These are phyloP conservation scores for Sarocladiaceae sp. DNA, from an alignment of 2,329 filamentous ascomycete genomes.

Conservation along the genomic window DNA sequence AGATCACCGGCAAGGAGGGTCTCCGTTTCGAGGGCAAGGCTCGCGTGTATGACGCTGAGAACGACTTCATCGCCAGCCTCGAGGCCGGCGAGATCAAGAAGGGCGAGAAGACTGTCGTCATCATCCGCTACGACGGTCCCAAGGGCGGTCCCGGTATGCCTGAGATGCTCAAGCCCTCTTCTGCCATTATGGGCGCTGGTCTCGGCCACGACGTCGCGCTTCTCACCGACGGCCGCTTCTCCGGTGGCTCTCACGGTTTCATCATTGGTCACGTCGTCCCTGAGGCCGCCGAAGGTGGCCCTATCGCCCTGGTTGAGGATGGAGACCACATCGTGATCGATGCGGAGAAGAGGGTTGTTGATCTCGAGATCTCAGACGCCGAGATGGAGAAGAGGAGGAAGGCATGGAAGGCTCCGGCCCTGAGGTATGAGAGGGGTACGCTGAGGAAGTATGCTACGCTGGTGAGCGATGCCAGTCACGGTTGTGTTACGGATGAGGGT, in stretches of 20 bases:
- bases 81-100: constrained; percentile 55
- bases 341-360: constrained; percentile 72
- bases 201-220: constrained; percentile 74
- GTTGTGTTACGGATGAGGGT: constrained; percentile 70
- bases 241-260: constrained; percentile 78
- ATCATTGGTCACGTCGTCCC: constrained; percentile 83
- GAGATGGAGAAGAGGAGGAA: constrained; percentile 60
- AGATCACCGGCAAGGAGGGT: constrained; percentile 95
- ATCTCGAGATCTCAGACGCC: constrained; percentile 54
- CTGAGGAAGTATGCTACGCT: constrained; percentile 84
- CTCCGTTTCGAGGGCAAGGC: constrained; percentile 74
- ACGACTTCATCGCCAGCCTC: constrained; percentile 68
- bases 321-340: constrained; percentile 85
- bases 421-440: constrained; percentile 71
- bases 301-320: constrained; percentile 75
- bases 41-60: constrained; percentile 81
- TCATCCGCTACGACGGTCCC: constrained; percentile 89
- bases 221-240: constrained; percentile 70
- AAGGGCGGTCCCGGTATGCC: constrained; percentile 94
- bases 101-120: constrained; percentile 74
- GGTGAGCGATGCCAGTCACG: constrained; percentile 87
- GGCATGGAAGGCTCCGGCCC: constrained; percentile 64
- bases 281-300: constrained; percentile 78
- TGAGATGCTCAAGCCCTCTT: constrained; percentile 89
- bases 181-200: constrained; percentile 85